A percentile compares a stretch with the other conserved stretches of the same genome.
Evolutionary conservation across 495 filamentous ascomycete genomes (phyloP).

Genomic region (Sordaria brevicollis): DNA sequence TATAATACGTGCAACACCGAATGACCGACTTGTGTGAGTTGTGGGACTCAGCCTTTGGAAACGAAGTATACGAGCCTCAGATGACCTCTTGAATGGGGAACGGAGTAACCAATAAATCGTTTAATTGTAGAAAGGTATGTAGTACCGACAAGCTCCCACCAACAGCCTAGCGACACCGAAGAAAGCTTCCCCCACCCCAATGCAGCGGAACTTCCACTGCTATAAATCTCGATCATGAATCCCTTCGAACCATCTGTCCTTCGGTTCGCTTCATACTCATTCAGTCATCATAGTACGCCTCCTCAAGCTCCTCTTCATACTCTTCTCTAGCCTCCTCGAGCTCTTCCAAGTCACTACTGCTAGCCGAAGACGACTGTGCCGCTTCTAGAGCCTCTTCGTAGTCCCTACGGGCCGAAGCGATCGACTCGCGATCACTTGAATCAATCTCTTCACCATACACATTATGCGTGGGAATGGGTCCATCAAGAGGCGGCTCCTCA

Average conservation of each 20-base stretch:
- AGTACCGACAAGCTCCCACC: background rate
- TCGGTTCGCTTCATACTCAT: background rate
- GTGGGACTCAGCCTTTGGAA: background rate
- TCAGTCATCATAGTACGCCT: constrained; percentile 34
- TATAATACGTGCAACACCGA: background rate
- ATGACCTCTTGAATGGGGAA: background rate
- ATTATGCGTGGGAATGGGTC: constrained; percentile 12
- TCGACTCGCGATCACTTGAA: constrained; percentile 29
- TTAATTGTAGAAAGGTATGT: background rate
- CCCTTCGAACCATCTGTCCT: background rate
- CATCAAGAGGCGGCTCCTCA: constrained; percentile 11
- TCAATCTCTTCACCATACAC: constrained; percentile 28
- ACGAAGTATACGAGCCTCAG: background rate
- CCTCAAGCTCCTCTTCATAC: constrained; percentile 39
- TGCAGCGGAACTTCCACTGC: background rate
- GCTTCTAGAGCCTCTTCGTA: constrained; percentile 29
- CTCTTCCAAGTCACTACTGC: constrained; percentile 33
- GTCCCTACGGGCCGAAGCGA: constrained; percentile 25
- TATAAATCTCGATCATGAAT: background rate
- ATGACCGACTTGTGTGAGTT: background rate
- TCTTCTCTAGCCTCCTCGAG: constrained; percentile 34
- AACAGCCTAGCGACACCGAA: background rate
- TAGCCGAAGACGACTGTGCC: constrained; percentile 24
- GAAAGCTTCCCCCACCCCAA: background rate
- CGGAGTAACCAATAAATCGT: background rate